Base-by-base conservation (phyloP, 1,139 yeast species). In the Cylindricascospora bacillispora region DNA sequence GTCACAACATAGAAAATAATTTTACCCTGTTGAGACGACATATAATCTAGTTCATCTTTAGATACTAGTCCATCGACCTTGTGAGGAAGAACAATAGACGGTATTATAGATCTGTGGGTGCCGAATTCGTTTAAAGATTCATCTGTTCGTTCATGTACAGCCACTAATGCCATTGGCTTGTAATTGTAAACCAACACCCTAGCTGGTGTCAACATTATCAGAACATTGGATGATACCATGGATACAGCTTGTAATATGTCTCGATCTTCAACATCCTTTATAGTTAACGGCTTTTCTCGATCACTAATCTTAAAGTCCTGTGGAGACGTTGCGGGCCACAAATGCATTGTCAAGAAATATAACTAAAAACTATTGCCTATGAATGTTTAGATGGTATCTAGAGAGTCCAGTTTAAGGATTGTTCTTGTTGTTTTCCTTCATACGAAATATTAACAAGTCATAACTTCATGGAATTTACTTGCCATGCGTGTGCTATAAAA, bases 81-180 rank as follows among this genome's bases (percentile, higher is more conserved):
- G 5, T 42, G 31, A 6, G 36, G 33, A 9, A 38, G 29, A 2
- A 40, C 35, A 6, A 35, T 27, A 7, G 54, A 48, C 5, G 35
- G 33, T 5, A 33, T 40, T 10, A 62, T 35, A 5, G 41, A 34
- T 18, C 34, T 29, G 37, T 64, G 64, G 6, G 32, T 30, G 3
- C 70, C 70, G 44, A 52, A 60, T 15, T 50, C 55, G 15, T 46
- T 47, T 10, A 63, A 30, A 2, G 68, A 62, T 18, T 50, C 52
- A 13, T 37, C 38, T 0, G 65, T 56, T 29, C 70, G 44, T 13
- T 56, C 53, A 40, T 63, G 67, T 3, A 57, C 52, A 9, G 62
- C 59, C 4, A 63, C 45, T 3, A 61, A 47, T 1, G 63, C 57
- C 30, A 60, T 46, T 10, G 68, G 67, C 26, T 50, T 52, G 24